Conservation (phyloP, 75 land plant species). For the Sequoia sempervirens region DNA sequence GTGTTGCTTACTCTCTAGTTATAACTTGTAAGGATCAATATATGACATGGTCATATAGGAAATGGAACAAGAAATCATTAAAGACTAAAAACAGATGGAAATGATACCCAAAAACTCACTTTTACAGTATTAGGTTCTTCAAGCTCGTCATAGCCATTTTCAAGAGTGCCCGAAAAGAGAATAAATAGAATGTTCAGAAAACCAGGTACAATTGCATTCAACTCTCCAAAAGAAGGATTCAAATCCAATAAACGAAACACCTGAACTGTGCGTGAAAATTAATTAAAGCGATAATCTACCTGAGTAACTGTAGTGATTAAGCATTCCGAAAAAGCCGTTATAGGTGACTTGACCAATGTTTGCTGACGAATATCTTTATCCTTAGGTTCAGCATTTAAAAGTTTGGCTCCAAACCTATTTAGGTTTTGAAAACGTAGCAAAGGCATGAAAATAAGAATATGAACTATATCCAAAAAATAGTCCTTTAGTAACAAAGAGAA, state of each 20-base stretch:
- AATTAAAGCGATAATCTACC: constrained; percentile 22
- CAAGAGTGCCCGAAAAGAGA: constrained; percentile 21
- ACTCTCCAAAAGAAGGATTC: not conserved
- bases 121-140: constrained; percentile 22
- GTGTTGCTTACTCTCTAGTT: not conserved
- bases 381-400: constrained; percentile 75
- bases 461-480: not conserved
- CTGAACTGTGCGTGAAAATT: not conserved
- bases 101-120: constrained; percentile 9
- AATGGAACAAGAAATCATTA: not conserved
- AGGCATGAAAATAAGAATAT: not conserved
- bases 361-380: constrained; percentile 88
- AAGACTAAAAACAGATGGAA: not conserved
- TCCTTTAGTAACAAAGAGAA: not conserved
- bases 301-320: constrained; percentile 33
- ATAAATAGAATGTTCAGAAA: not conserved
- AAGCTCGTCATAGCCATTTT: constrained; percentile 43
- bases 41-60: not conserved
- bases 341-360: constrained; percentile 50
- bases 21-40: not conserved
- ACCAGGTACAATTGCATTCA: not conserved
- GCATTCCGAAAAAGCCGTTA: constrained; percentile 42
- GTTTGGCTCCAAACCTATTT: constrained; percentile 77
- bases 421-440: not conserved
- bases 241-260: not conserved